These are phyloP conservation scores for Curvularia sp. DNA, from an alignment of 2,329 filamentous ascomycete species.

Conservation along the genomic window DNA sequence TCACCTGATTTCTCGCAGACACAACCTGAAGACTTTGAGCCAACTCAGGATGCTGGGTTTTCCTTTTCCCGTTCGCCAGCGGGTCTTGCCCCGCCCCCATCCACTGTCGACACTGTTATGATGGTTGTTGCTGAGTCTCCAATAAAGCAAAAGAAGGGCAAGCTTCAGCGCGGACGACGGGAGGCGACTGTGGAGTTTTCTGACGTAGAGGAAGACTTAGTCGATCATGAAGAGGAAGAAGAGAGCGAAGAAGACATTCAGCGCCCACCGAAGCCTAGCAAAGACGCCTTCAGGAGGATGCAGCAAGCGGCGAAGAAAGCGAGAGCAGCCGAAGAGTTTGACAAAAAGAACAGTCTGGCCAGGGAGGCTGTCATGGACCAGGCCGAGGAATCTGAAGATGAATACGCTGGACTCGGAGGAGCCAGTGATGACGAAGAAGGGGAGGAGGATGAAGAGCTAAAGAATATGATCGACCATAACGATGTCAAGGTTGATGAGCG, in stretches of 20 bases:
- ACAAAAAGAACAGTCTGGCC: slow-evolving; percentile 87
- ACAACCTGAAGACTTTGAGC: slow-evolving; percentile 73
- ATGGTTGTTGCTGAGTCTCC: slow-evolving; percentile 68
- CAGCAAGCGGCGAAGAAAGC: slow-evolving; percentile 69
- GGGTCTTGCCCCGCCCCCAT: slow-evolving; percentile 66
- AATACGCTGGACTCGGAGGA: slow-evolving; percentile 93
- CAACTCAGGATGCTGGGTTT: slow-evolving; percentile 83
- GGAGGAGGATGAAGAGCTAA: slow-evolving; percentile 75
- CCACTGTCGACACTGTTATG: slow-evolving; percentile 74
- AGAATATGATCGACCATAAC: slow-evolving; percentile 87
- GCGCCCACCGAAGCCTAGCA: slow-evolving; percentile 46
- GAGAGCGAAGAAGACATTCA: slow-evolving; percentile 38
- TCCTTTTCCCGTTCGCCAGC: slow-evolving; percentile 72
- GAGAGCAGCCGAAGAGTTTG: slow-evolving; percentile 61
- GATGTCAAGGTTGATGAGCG: slow-evolving; percentile 79
- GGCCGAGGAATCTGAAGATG: slow-evolving; percentile 96
- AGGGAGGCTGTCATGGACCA: slow-evolving; percentile 87
- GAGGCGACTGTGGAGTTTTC: slow-evolving; percentile 52
- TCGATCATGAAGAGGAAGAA: slow-evolving; percentile 28
- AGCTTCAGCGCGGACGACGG: slow-evolving; percentile 57
- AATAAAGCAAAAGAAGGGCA: slow-evolving; percentile 66
- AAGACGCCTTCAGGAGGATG: slow-evolving; percentile 73
- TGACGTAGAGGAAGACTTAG: slow-evolving; percentile 55
- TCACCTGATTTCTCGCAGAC: slow-evolving; percentile 55
- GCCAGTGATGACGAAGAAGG: slow-evolving; percentile 84